Evolutionary conservation across 768 basidiomycete species (phyloP).

Genomic region (Cystobasidium onofrii): DNA sequence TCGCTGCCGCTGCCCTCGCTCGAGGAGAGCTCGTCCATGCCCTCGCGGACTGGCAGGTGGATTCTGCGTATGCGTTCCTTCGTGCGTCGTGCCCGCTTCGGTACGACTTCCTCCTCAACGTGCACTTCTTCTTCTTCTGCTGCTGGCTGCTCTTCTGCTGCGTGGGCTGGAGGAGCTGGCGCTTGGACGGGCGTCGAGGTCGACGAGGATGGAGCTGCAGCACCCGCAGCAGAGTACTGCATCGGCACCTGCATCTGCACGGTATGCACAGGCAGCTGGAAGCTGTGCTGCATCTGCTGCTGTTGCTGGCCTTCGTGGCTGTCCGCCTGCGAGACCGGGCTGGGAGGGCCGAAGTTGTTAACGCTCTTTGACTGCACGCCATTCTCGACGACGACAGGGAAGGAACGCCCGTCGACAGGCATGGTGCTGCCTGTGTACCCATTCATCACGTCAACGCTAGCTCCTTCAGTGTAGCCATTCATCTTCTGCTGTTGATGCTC

Average conservation of each 20-base stretch:
- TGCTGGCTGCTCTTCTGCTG: background rate
- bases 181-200: background rate
- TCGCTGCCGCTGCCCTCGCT: constrained; percentile 24
- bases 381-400: background rate
- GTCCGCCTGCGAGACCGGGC: background rate
- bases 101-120: background rate
- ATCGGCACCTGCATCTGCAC: background rate
- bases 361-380: background rate
- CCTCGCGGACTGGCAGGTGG: constrained; percentile 23
- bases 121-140: background rate
- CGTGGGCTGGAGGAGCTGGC: background rate
- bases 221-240: background rate
- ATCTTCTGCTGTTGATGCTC: background rate
- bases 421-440: background rate
- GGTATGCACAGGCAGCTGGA: background rate
- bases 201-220: background rate
- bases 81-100: background rate
- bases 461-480: background rate
- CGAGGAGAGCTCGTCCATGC: constrained; percentile 28
- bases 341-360: too few species aligned
- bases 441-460: background rate
- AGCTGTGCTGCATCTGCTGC: background rate
- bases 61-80: constrained; percentile 19
- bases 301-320: background rate
- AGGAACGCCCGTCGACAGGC: background rate